phyloP scores from a whole-genome alignment of 495 filamentous ascomycete species.

The Tetracladium marchalianum region DNA sequence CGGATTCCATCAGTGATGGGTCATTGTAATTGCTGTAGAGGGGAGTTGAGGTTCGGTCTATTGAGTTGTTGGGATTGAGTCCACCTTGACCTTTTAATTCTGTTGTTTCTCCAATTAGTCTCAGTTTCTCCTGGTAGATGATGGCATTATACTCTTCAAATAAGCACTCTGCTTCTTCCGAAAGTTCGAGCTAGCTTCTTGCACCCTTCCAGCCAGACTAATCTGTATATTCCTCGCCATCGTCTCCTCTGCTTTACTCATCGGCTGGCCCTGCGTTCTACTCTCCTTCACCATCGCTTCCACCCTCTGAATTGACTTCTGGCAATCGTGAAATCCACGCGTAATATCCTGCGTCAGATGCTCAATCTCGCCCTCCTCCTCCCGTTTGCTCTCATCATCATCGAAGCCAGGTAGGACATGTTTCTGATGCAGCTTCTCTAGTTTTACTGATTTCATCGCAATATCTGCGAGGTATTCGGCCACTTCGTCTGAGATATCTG shows the following conservation, averaged over 20 bases:
- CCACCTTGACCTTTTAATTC: conserved; percentile 71
- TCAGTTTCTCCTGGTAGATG: conserved; percentile 4
- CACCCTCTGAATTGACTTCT: conserved; percentile 75
- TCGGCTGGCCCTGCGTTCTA: conserved; percentile 46
- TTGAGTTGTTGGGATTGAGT: conserved; percentile 24
- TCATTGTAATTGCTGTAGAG: conserved; percentile 42
- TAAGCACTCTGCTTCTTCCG: conserved; percentile 96
- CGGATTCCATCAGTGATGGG: conserved; percentile 79
- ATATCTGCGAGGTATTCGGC: conserved; percentile 73
- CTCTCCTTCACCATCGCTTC: conserved; percentile 74
- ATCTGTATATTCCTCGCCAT: conserved; percentile 97
- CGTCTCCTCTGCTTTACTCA: conserved; percentile 75
- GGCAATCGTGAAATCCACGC: conserved; percentile 77
- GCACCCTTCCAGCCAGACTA: conserved; percentile 73
- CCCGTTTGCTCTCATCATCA: conserved; percentile 75
- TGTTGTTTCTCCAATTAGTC: conserved; percentile 25
- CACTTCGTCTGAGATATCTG: conserved; percentile 90
- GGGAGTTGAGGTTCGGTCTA: conserved; percentile 52
- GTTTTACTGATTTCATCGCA: conserved; percentile 66
- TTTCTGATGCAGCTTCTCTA: conserved; percentile 92
- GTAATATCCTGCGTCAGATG: conserved; percentile 83
- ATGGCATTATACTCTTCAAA: conserved; percentile 80
- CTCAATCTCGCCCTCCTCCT: conserved; percentile 85
- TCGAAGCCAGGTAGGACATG: conserved; percentile 95
- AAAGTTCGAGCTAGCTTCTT: conserved; percentile 87